Evolutionary conservation across 2,329 filamentous ascomycete genomes (phyloP), one percentile per base, ranked within the genome.

Genomic region (Fonsecaea nubica): DNA sequence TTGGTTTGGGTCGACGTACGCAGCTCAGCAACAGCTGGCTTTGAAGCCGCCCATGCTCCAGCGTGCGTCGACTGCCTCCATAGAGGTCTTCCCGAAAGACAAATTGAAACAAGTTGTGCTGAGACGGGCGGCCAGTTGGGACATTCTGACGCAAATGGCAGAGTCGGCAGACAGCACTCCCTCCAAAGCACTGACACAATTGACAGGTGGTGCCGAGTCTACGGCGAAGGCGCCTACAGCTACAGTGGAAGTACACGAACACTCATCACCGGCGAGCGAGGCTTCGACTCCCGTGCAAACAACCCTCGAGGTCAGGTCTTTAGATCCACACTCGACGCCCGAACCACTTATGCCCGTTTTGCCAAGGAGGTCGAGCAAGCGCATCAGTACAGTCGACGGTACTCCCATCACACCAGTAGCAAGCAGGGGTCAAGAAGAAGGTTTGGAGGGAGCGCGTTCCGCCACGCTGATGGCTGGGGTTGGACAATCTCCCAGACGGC

Each of bases 341-440:
- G 36, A 67, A 33, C n/a, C 8, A 8, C 21, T 18, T 15, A 35
- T 54, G 18, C 70, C 68, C 42, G 40, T 50, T 30, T 40, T 75
- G 9, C 73, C 73, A 9, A 67, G 70, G 57, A 64, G 72, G 50
- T 74, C 73, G 32, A 75, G 73, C 58, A 75, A 74, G 66, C 67
- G 73, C 45, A 57, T 67, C 55, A 70, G 66, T 25, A 15, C 66
- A 33, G 58, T n/a, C 33, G 58, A 33, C 38, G 58, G 56, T 15
- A 69, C 64, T 58, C 62, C 63, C 12, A 63, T 63, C 15, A 61
- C 63, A 38, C 64, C 63, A 15, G n/a, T 71, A 13, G 53, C 64
- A 54, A 69, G 52, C 63, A 71, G 74, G 12, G 36, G 52, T 12
- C 48, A 42, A 6, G 53, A 53, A n/a, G 57, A 62, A n/a, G 63